Evolutionary conservation across 2,329 filamentous ascomycete genomes (phyloP).

Genomic region (Xylaria sp.): DNA sequence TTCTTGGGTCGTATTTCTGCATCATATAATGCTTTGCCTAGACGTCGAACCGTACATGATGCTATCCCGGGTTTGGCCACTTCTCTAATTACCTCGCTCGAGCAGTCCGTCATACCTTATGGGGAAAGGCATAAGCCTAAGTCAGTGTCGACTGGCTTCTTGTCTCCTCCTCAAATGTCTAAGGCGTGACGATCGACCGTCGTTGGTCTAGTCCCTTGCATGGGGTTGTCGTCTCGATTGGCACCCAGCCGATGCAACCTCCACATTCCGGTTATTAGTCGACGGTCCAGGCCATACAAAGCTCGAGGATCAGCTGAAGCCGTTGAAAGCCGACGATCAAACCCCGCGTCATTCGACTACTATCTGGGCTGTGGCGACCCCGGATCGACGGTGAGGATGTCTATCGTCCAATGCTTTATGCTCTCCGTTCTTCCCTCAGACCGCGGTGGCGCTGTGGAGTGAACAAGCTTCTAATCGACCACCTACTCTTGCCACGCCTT

Average conservation of each 20-base stretch:
- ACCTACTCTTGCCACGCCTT: conserved; percentile 1
- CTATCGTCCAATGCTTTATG: conserved; percentile 26
- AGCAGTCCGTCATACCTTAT: conserved; percentile 32
- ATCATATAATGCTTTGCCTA: conserved; percentile 32
- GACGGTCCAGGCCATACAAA: conserved; percentile 26
- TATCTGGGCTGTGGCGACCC: conserved; percentile 29
- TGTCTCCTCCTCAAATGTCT: conserved; percentile 9
- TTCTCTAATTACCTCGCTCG: conserved; percentile 22
- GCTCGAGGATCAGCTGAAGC: conserved; percentile 28
- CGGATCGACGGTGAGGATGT: conserved; percentile 30
- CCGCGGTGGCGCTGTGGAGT: not conserved
- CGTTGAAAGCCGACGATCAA: conserved; percentile 34
- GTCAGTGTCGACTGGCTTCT: conserved; percentile 11
- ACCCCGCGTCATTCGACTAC: conserved; percentile 26
- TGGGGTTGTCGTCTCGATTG: conserved; percentile 22
- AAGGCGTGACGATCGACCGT: conserved; percentile 31
- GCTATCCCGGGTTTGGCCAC: conserved; percentile 29
- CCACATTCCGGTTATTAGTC: conserved; percentile 24
- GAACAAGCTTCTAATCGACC: conserved; percentile 5
- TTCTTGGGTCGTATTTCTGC: conserved; percentile 34
- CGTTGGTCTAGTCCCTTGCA: conserved; percentile 31
- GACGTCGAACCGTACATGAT: conserved; percentile 26
- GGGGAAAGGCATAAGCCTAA: conserved; percentile 16
- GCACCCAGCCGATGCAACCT: conserved; percentile 27
- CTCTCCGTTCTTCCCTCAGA: conserved; percentile 3